Percentiles rank a stretch among this genome's conserved stretches.
Conservation (phyloP, 2,329 filamentous ascomycete species). For the Cladosporium sp. region DNA sequence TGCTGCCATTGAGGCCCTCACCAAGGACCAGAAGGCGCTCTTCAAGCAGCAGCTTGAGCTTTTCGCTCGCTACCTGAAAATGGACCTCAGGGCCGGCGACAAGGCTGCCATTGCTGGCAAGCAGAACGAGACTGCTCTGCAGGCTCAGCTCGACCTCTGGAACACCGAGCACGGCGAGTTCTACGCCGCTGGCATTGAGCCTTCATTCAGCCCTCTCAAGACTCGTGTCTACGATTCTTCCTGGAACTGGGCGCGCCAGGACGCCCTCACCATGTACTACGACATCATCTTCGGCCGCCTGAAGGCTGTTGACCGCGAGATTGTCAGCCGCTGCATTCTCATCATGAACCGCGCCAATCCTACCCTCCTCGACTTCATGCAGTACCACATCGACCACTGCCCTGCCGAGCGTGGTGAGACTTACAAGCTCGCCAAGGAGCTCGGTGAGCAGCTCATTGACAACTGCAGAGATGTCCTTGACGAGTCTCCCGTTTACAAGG, state of each 20-base stretch:
- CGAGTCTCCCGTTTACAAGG: slow-evolving; percentile 86
- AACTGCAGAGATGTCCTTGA: slow-evolving; percentile 93
- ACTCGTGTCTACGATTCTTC: slow-evolving; percentile 95
- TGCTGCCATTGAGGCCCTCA: slow-evolving; percentile 90
- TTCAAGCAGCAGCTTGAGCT: slow-evolving; percentile 99
- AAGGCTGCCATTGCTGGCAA: slow-evolving; percentile 83
- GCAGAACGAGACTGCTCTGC: slow-evolving; percentile 79
- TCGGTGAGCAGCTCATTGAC: slow-evolving; percentile 88
- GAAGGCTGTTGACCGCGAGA: slow-evolving; percentile 90
- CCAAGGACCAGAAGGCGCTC: slow-evolving; percentile 89
- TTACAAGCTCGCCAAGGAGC: slow-evolving; percentile 93
- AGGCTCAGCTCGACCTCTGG: slow-evolving; percentile 93
- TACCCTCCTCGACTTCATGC: slow-evolving; percentile 95
- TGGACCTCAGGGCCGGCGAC: slow-evolving; percentile 93
- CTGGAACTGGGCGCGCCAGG: slow-evolving; percentile 98
- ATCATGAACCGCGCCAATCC: slow-evolving; percentile 99
- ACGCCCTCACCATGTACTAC: slow-evolving; percentile 97
- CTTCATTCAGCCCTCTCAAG: slow-evolving; percentile 88
- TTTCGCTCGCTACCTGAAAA: slow-evolving; percentile 91
- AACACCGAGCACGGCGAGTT: slow-evolving; percentile 92
- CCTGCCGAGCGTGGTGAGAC: slow-evolving; percentile 95
- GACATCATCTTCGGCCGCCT: slow-evolving; percentile 97
- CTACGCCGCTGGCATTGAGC: slow-evolving; percentile 91
- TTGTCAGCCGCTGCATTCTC: slow-evolving; percentile 95
- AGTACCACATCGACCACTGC: slow-evolving; percentile 99